Evolutionary conservation across 108 stramenopile genomes (phyloP).

Genomic region (Cylindrotheca fusiformis): DNA sequence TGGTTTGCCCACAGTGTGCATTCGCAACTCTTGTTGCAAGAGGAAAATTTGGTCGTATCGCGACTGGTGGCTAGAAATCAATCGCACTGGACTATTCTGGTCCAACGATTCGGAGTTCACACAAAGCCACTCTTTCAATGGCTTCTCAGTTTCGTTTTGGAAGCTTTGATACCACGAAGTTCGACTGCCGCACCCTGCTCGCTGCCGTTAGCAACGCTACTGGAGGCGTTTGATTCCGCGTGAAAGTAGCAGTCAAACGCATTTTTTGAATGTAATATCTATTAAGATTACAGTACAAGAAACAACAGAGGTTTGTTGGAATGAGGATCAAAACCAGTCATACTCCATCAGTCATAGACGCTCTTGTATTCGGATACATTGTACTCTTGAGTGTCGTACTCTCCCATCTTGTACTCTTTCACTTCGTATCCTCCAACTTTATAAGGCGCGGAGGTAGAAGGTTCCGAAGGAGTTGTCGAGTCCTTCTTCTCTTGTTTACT

Average conservation of each 20-base stretch:
- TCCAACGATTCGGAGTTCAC: not conserved
- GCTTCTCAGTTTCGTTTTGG: constrained; percentile 6
- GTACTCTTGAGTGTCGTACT: constrained; percentile 22
- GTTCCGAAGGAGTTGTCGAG: not conserved
- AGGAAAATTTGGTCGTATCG: not conserved
- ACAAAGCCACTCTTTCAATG: not conserved
- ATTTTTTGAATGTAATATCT: not conserved
- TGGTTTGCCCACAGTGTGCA: constrained; percentile 31
- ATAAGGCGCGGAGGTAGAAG: not conserved
- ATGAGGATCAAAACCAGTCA: not conserved
- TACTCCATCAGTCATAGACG: constrained; percentile 21
- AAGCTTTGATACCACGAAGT: not conserved
- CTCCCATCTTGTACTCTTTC: constrained; percentile 20
- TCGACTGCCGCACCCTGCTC: constrained; percentile 9
- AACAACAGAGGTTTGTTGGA: not conserved
- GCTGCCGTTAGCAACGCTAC: not conserved
- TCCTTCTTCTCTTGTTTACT: not conserved
- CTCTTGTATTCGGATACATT: constrained; percentile 30
- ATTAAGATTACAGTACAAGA: not conserved
- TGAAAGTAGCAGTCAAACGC: not conserved
- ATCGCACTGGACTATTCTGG: not conserved
- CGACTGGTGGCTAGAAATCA: not conserved
- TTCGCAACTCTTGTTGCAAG: constrained; percentile 1
- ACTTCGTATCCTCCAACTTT: constrained; percentile 23
- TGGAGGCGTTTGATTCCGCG: constrained; percentile 2